phyloP scores from a whole-genome alignment of 495 filamentous ascomycete genomes.

The Trichoderma virens region DNA sequence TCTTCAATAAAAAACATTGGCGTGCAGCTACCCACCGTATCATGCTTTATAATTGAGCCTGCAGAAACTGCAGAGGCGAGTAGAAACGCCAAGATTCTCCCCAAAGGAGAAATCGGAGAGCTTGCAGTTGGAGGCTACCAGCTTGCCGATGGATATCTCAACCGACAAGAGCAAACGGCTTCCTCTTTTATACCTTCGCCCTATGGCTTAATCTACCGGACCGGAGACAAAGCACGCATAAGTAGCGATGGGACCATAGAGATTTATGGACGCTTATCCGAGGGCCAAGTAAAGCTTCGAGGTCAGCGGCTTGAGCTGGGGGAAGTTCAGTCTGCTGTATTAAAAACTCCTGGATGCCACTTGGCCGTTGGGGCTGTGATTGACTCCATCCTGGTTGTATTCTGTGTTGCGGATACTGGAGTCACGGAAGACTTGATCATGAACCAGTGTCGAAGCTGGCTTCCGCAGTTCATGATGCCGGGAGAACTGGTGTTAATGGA shows the following conservation, averaged over 20 bases:
- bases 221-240: conserved; percentile 74
- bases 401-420: conserved; percentile 44
- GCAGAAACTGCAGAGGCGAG: conserved; percentile 15
- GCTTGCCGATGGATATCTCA: conserved; percentile 75
- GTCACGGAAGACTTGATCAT: conserved; percentile 32
- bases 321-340: conserved; percentile 66
- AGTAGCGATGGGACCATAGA: conserved; percentile 62
- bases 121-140: conserved; percentile 74
- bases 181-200: conserved; percentile 55
- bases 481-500: conserved; percentile 53
- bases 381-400: conserved; percentile 54
- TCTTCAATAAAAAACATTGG: conserved; percentile 61
- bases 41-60: conserved; percentile 55
- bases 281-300: conserved; percentile 73
- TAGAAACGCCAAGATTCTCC: conserved; percentile 43
- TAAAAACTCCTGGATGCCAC: conserved; percentile 43
- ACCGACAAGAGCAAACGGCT: conserved; percentile 67
- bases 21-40: conserved; percentile 65
- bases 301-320: conserved; percentile 80
- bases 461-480: conserved; percentile 74
- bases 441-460: conserved; percentile 56
- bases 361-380: conserved; percentile 54
- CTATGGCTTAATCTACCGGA: conserved; percentile 63
- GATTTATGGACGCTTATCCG: conserved; percentile 71
- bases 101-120: conserved; percentile 65